Evolutionary conservation across 768 basidiomycete species (phyloP).

Genomic region (Boletus rubroflammeus): DNA sequence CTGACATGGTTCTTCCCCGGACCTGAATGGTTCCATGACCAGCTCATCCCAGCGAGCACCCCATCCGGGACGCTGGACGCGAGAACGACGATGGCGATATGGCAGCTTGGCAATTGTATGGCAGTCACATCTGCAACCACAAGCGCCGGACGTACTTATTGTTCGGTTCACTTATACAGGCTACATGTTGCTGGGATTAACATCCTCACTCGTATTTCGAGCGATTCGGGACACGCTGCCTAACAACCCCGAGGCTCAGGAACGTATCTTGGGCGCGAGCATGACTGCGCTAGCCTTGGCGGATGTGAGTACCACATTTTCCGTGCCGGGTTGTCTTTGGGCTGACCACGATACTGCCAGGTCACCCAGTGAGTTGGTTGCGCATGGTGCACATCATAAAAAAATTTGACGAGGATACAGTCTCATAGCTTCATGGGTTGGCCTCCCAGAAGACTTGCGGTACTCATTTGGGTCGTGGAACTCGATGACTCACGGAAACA

Average conservation of each 20-base stretch:
- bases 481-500: constrained; percentile 72
- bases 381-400: neutral
- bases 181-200: constrained; percentile 59
- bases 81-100: constrained; percentile 57
- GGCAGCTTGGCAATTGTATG: constrained; percentile 68
- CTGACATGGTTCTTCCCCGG: constrained; percentile 58
- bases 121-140: neutral
- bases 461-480: constrained; percentile 59
- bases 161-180: constrained; percentile 35
- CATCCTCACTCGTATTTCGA: constrained; percentile 65
- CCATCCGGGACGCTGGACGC: constrained; percentile 37
- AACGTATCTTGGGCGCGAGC: constrained; percentile 62
- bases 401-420: constrained; percentile 37
- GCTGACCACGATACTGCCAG: constrained; percentile 31
- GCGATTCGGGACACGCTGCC: constrained; percentile 59
- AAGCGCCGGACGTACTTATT: neutral
- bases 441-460: constrained; percentile 54
- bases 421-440: constrained; percentile 52
- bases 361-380: constrained; percentile 52
- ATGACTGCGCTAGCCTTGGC: constrained; percentile 63
- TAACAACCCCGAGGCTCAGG: constrained; percentile 56
- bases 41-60: constrained; percentile 51
- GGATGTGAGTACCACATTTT: constrained; percentile 48
- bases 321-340: neutral
- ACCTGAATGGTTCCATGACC: constrained; percentile 61